phyloP scores from a whole-genome alignment of 78 protist genomes.

The Diacronema lutheri region DNA sequence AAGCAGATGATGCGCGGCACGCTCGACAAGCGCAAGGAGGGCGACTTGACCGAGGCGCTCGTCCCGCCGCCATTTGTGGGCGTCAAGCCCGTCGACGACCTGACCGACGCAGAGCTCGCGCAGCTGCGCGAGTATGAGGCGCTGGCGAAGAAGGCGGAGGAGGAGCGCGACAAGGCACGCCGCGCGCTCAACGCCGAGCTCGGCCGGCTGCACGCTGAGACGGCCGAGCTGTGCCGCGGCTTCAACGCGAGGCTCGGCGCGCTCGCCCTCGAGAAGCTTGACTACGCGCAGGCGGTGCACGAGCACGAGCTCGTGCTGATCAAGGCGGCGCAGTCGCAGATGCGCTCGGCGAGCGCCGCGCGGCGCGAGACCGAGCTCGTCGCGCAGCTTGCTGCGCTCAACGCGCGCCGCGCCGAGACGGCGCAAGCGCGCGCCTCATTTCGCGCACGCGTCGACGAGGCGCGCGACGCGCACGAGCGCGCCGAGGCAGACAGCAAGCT shows the following conservation, averaged over 20 bases:
- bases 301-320: slow-evolving; percentile 22
- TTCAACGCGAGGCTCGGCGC: neutral
- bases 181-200: neutral
- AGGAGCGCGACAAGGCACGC: neutral
- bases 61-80: neutral
- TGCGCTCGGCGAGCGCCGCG: neutral
- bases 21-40: neutral
- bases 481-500: neutral
- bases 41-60: neutral
- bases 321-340: neutral
- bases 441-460: neutral
- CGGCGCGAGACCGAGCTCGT: neutral
- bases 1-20: neutral
- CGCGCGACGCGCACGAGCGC: neutral
- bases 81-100: neutral
- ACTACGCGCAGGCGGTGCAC: neutral
- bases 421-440: neutral
- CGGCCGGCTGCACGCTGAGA: neutral
- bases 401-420: neutral
- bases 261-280: neutral
- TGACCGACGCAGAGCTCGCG: neutral
- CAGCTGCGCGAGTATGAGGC: neutral
- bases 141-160: neutral
- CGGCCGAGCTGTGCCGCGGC: neutral
- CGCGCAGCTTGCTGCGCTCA: neutral